Conservation (phyloP, 2,329 filamentous ascomycete genomes). For the Talaromyces sp. region DNA sequence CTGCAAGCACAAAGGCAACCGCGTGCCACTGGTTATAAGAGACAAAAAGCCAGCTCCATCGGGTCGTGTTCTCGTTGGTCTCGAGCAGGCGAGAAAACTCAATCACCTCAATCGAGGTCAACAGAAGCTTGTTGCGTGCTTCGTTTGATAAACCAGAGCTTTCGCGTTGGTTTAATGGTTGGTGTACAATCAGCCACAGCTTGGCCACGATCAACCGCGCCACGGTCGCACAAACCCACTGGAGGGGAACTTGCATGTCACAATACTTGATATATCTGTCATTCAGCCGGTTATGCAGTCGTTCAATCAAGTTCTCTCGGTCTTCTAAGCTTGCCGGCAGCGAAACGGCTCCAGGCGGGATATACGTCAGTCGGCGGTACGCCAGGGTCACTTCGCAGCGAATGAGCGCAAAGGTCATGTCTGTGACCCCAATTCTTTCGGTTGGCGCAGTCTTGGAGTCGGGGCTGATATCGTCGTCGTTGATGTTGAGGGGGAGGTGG, state of each 20-base stretch:
- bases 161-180: constrained; percentile 61
- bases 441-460: constrained; percentile 44
- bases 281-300: constrained; percentile 51
- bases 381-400: constrained; percentile 49
- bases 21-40: constrained; percentile 64
- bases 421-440: constrained; percentile 48
- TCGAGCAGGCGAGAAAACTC: constrained; percentile 65
- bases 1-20: constrained; percentile 56
- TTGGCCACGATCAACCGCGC: constrained; percentile 69
- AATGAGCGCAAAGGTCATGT: constrained; percentile 48
- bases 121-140: constrained; percentile 63
- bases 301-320: constrained; percentile 44
- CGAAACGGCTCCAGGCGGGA: constrained; percentile 23
- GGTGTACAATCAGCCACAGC: constrained; percentile 71
- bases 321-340: constrained; percentile 22
- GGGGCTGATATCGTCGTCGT: constrained; percentile 47
- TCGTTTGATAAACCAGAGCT: constrained; percentile 54
- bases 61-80: constrained; percentile 55
- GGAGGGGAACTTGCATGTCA: constrained; percentile 49
- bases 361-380: constrained; percentile 34
- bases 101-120: constrained; percentile 68
- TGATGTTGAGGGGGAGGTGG: constrained; percentile 46
- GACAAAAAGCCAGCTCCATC: constrained; percentile 62
- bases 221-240: constrained; percentile 65
- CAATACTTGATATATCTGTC: constrained; percentile 51